Conservation (phyloP, 2,329 filamentous ascomycete genomes). For the Pseudonectria foliicola region DNA sequence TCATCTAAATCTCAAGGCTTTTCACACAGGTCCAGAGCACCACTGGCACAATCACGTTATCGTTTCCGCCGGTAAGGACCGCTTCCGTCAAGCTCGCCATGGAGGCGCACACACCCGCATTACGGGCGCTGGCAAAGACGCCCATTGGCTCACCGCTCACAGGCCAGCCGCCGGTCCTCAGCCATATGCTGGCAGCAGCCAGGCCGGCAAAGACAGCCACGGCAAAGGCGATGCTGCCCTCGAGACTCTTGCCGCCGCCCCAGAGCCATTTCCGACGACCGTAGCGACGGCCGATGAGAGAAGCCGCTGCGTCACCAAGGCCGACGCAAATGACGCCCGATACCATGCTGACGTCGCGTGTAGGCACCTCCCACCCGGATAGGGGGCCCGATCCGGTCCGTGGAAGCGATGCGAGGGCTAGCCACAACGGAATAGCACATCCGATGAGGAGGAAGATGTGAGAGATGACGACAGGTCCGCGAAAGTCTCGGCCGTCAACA, state of each 20-base stretch:
- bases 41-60: conserved; percentile 95
- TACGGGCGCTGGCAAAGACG: conserved; percentile 42
- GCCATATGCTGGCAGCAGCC: conserved; percentile 62
- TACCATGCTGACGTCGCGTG: conserved; percentile 80
- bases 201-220: conserved; percentile 71
- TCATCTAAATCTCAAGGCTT: conserved; percentile 49
- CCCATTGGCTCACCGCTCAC: conserved; percentile 37
- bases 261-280: conserved; percentile 90
- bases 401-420: conserved; percentile 65
- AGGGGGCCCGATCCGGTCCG: conserved; percentile 50
- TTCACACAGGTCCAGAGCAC: conserved; percentile 89
- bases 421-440: conserved; percentile 90
- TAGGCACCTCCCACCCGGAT: conserved; percentile 66
- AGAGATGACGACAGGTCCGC: conserved; percentile 88
- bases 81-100: conserved; percentile 90
- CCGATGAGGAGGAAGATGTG: conserved; percentile 95
- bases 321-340: conserved; percentile 91
- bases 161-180: conserved; percentile 70
- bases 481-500: conserved; percentile 86
- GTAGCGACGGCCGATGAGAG: conserved; percentile 78
- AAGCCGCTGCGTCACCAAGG: conserved; percentile 89
- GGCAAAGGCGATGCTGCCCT: conserved; percentile 79
- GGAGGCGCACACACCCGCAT: conserved; percentile 64
- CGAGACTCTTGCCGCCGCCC: conserved; percentile 92
- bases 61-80: conserved; percentile 91